Base-by-base conservation (phyloP, 805 yeast species). In the Candida argentea region DNA sequence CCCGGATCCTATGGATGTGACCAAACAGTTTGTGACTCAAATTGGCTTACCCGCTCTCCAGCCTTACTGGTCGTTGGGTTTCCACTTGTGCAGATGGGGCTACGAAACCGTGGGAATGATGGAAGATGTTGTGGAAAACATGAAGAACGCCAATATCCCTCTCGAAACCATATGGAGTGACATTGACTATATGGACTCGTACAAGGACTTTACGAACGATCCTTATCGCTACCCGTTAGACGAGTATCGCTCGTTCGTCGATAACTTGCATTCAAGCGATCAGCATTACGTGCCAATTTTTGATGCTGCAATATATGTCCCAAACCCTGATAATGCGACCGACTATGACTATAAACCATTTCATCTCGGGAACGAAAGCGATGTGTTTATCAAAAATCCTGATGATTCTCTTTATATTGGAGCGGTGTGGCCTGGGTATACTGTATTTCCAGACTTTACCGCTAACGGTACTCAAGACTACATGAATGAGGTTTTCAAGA, bases 381-480 rank as follows among this genome's bases (percentile, higher is more conserved):
- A 44, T 20, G 44, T 36, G 10, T 46, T 38, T 30, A 29, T 46
- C 26, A 46, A 35, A 34, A 43, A 43, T 26, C 47, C 48, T 4
- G 48, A 48, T 32, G 52, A 52, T 6, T 42, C 51, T 8, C 17
- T 36, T 20, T 49, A 49, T 26, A 42, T 49, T 25, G 55, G 55
- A 19, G 49, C 47, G 7, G 55, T 49, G 9, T 49, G 55, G 53
- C 55, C 52, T 8, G 53, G 55, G 1, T 46, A 36, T 33, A 49
- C 53, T 21, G 55, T 35, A 4, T 49, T 39, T 40, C 55, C 55
- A 9, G 55, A 49, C 27, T 49, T 44, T 28, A 32, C 46, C 9
- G 48, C 46, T 6, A 29, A 43, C 13, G 30, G 32, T 11, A 36
- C 48, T 12, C 41, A 40, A 24, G 30, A 32, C n/a, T 43, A 30